Evolutionary conservation across 768 basidiomycete species (phyloP).

Genomic region (Suillus weaverae): DNA sequence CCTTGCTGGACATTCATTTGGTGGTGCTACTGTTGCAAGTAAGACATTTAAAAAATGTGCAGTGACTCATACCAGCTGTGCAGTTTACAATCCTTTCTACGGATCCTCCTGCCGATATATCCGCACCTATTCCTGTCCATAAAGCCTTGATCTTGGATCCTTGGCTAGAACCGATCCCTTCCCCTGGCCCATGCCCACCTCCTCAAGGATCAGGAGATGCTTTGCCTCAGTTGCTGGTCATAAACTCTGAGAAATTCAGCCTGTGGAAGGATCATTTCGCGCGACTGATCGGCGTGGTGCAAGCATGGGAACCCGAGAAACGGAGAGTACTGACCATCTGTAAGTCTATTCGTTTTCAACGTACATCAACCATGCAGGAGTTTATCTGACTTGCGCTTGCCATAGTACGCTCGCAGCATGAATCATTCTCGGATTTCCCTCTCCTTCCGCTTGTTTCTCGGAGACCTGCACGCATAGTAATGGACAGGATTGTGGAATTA

Average conservation of each 20-base stretch:
- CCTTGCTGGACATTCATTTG: conserved; percentile 57
- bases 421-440: conserved; percentile 31
- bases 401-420: conserved; percentile 25
- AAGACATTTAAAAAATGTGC: background rate
- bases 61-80: conserved; percentile 37
- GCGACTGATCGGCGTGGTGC: conserved; percentile 52
- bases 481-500: conserved; percentile 23
- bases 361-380: background rate
- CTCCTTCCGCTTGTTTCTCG: conserved; percentile 22
- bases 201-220: conserved; percentile 8
- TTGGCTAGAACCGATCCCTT: conserved; percentile 77
- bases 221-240: conserved; percentile 52
- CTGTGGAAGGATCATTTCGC: conserved; percentile 77
- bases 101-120: conserved; percentile 39
- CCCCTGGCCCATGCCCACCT: conserved; percentile 47
- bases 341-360: conserved; percentile 22
- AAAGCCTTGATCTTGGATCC: conserved; percentile 74
- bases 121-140: conserved; percentile 49
- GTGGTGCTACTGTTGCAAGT: conserved; percentile 53
- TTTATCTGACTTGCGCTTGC: conserved; percentile 1
- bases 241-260: conserved; percentile 79
- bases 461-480: conserved; percentile 20
- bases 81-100: conserved; percentile 49
- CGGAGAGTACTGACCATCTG: conserved; percentile 50
- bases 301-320: conserved; percentile 51